Base-by-base conservation (phyloP, 2,329 filamentous ascomycete genomes). In the Pezizomycotina sp. region DNA sequence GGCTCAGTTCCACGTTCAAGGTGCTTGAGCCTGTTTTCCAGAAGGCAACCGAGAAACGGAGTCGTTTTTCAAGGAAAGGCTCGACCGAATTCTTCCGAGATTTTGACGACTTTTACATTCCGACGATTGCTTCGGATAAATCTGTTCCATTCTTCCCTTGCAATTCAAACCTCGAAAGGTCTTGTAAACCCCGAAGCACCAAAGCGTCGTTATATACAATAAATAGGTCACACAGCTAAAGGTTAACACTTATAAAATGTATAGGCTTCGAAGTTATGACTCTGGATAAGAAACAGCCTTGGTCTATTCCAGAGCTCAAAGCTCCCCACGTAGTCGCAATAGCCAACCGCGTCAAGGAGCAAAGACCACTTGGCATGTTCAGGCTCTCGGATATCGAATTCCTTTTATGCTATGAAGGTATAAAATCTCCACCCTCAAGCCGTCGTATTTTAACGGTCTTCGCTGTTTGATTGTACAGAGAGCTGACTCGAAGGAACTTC, bases 41-140 rank as follows among this genome's bases (percentile, higher is more conserved):
- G 49, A 93, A 92, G 55, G 78, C 83, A 1, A 75, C 79, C 0
- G 80, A 92, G 53, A 86, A 79, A 62, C 80, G 76, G 51, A 69
- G 73, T 4, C 73, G 81, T 6, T 63, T 76, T 46, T 74, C 73
- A 12, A 62, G 61, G 41, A 65, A 68, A 19, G 82, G 82, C 13
- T 74, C 70, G 42, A 93, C 86, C 0, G 89, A 98, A 51, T 86
- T 86, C 51, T 98, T 95, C 72, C 77, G 89, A 45, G 89, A 98
- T 54, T 98, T 84, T 56, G 89, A 98, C 60, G 89, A 95, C 50
- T 98, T 98, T 59, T 98, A 95, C 60, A 84, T 98, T 49, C 89
- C 89, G 0, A 77, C 2, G 91, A 98, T 55, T 93, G 83, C 57
- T 92, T 77, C 57, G 82, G 80, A 78, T 98, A 55, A 95, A 93